Evolutionary conservation across 805 yeast species (phyloP).

Genomic region (Wickerhamomyces rabaulensis): DNA sequence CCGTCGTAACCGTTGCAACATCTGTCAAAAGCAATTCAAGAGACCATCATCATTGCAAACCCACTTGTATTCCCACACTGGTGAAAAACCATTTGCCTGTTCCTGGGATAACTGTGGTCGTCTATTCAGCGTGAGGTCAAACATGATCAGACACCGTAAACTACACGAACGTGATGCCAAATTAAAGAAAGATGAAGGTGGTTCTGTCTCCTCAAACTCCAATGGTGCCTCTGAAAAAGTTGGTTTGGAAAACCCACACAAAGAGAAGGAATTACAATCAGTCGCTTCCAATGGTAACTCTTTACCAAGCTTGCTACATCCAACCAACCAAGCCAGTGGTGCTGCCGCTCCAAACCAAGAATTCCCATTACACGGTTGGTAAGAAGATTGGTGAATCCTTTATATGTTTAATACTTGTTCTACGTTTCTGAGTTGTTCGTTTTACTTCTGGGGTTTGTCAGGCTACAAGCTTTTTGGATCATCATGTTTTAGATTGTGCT

Average conservation of each 20-base stretch:
- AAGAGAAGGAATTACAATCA: background rate
- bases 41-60: constrained; percentile 80
- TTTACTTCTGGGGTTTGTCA: background rate
- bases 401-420: background rate
- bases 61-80: constrained; percentile 75
- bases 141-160: constrained; percentile 74
- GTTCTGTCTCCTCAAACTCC: background rate
- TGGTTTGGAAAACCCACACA: background rate
- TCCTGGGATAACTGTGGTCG: constrained; percentile 62
- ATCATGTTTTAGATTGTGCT: background rate
- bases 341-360: background rate
- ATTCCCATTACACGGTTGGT: background rate
- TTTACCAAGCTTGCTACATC: constrained; percentile 4
- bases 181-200: background rate
- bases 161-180: constrained; percentile 43
- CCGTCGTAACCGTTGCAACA: constrained; percentile 38
- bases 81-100: constrained; percentile 70
- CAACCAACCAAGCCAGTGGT: constrained; percentile 2
- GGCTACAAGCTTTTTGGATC: background rate
- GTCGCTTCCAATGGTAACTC: background rate
- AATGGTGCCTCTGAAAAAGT: background rate
- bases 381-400: background rate
- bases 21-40: constrained; percentile 73
- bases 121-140: constrained; percentile 69
- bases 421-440: background rate